These are phyloP conservation scores for Moesziomyces sp. DNA, from an alignment of 1,284 basidiomycete genomes.

Conservation along the genomic window DNA sequence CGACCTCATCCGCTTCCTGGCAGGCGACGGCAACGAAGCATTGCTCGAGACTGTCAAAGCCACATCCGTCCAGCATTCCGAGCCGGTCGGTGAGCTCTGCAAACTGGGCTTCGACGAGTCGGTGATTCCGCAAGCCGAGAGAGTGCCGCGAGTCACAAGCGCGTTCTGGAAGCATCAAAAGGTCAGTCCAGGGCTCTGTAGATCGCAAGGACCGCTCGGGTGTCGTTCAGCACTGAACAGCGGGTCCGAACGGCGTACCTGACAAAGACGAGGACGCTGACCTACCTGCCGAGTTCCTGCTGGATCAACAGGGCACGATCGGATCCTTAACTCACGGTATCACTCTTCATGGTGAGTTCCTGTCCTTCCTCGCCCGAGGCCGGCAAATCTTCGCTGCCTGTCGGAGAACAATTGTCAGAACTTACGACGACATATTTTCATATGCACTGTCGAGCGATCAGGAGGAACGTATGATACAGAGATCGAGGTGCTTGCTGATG, in stretches of 20 bases:
- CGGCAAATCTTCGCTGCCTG: too few relatives aligned
- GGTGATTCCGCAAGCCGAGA: constrained; percentile 11
- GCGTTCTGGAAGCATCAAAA: constrained; percentile 47
- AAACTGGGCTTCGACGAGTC: constrained; percentile 42
- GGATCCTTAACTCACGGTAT: constrained; percentile 41
- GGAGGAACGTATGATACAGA: constrained; percentile 37
- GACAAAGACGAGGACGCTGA: too few relatives aligned
- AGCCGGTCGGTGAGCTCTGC: constrained; percentile 28
- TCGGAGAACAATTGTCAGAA: neutral
- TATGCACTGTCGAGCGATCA: neutral
- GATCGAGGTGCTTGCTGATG: constrained; percentile 50
- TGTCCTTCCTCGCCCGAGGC: too few relatives aligned
- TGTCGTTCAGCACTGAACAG: too few relatives aligned
- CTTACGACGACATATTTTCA: neutral
- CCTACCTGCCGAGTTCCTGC: neutral
- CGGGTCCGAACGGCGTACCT: too few relatives aligned
- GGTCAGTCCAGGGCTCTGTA: constrained; percentile 5
- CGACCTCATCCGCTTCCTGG: constrained; percentile 50
- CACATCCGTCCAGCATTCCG: constrained; percentile 20
- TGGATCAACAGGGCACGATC: constrained; percentile 22
- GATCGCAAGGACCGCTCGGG: too few relatives aligned
- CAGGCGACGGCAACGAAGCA: constrained; percentile 25
- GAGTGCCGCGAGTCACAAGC: constrained; percentile 42
- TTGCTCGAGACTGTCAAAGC: constrained; percentile 28
- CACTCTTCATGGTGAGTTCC: constrained; percentile 35